A percentile compares a stretch with the other conserved stretches of the same genome.
These are phyloP conservation scores for Drosera spatulata DNA, from an alignment of 179 eudicot genomes.

Conservation along the genomic window DNA sequence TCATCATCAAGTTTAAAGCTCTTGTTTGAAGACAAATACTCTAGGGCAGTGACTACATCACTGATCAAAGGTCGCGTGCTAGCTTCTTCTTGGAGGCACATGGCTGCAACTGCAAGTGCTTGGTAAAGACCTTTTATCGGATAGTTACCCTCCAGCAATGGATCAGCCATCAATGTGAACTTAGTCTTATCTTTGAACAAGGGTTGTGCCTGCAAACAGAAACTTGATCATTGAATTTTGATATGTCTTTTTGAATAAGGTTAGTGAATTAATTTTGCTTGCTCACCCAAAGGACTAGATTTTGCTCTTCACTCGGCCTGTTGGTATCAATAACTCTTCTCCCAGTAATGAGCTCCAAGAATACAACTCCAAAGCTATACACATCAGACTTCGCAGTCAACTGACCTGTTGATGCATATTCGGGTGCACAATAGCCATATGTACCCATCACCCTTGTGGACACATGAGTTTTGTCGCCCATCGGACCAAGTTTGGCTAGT, in stretches of 20 bases:
- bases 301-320: constrained; percentile 56
- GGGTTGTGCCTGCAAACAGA: constrained; percentile 62
- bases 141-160: constrained; percentile 44
- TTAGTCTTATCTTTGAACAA: constrained; percentile 55
- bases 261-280: neutral
- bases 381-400: constrained; percentile 64
- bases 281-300: constrained; percentile 60
- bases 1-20: constrained; percentile 6
- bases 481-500: constrained; percentile 69
- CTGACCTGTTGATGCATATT: constrained; percentile 66
- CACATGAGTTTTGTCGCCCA: constrained; percentile 50
- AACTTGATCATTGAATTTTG: no score
- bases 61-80: constrained; percentile 50
- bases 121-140: constrained; percentile 60
- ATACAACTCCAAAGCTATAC: constrained; percentile 80
- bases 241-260: no score
- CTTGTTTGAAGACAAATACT: constrained; percentile 25
- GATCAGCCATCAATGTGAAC: constrained; percentile 74
- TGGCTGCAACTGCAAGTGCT: constrained; percentile 86
- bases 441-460: constrained; percentile 76
- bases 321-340: constrained; percentile 56
- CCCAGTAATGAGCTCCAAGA: constrained; percentile 71
- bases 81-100: constrained; percentile 89
- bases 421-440: constrained; percentile 85
- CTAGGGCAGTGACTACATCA: constrained; percentile 72